A percentile compares a stretch with the other conserved stretches of the same genome.
These are phyloP conservation scores for Cytospora leucostoma DNA, from an alignment of 2,329 filamentous ascomycete genomes.

Conservation along the genomic window DNA sequence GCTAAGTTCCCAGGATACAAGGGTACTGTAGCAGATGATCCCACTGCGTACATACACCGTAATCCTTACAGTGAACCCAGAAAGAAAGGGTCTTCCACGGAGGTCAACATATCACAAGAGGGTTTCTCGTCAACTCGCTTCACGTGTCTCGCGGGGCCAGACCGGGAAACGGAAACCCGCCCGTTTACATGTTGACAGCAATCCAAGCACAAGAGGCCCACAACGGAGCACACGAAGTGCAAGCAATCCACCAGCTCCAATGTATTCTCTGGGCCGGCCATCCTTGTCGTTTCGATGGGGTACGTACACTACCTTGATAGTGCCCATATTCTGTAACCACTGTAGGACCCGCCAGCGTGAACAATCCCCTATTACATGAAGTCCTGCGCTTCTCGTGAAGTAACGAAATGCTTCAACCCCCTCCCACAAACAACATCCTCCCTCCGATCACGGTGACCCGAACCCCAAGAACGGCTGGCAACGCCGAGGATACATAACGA, in stretches of 20 bases:
- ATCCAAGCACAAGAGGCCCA: constrained; percentile 18
- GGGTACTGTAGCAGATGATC: not conserved
- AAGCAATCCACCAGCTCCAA: constrained; percentile 26
- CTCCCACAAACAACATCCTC: not conserved
- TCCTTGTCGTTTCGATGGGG: constrained; percentile 23
- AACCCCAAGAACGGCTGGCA: constrained; percentile 2
- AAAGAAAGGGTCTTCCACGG: not conserved
- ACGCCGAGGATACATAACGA: constrained; percentile 2
- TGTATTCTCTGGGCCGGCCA: constrained; percentile 20
- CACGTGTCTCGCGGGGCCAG: constrained; percentile 10
- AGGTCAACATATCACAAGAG: not conserved
- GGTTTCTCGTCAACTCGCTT: constrained; percentile 4
- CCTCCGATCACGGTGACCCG: constrained; percentile 6
- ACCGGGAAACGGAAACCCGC: constrained; percentile 7
- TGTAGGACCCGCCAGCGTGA: constrained; percentile 17
- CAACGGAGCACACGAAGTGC: constrained; percentile 21
- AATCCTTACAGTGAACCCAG: not conserved
- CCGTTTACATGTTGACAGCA: constrained; percentile 20
- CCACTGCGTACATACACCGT: not conserved
- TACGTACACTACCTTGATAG: no score
- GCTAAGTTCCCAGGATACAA: not conserved
- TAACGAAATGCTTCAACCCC: constrained; percentile 4
- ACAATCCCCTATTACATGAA: constrained; percentile 22
- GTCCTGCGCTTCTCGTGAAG: constrained; percentile 10
- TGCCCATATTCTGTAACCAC: constrained; percentile 18